Evolutionary conservation across 1,284 basidiomycete genomes (phyloP), one percentile per base, ranked within the genome.

Genomic region (Apiotrichum sp.): DNA sequence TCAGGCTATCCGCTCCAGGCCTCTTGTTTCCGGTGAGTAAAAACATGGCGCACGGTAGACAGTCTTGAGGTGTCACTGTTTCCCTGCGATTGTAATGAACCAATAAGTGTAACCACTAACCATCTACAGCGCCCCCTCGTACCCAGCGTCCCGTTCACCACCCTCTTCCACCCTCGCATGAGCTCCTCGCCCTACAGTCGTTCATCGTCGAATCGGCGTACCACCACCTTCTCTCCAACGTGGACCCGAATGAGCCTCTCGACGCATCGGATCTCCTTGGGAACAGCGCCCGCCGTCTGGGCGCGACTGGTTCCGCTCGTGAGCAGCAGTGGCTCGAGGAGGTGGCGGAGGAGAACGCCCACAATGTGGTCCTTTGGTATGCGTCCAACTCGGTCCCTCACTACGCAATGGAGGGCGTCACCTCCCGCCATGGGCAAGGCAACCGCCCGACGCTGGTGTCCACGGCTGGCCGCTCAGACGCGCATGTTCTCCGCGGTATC

Each of bases 151-250:
- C 70, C 4, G 57, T 61, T 11, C 22, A 64, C 14, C 68, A 65
- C 51, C 67, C 71, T 4, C 57, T 74, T 6, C 71, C 74, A 1
- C 31, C 55, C 0, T 55, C 69, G 1, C 72, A 75, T 62, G 73
- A 77, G 57, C 66, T 77, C 3, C 66, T 77, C 11, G 75, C 74
- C 3, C 63, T 77, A 8, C 74, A 75, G 58, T 71, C 71, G 0
- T 76, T 71, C 58, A 60, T 76, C 36, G 62, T 73, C 22, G 64
- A 71, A 45, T 65, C 66, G 2, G 55, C 60, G 6, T 65, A 66
- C 54, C 65, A 73, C 57, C 38, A 62, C 14, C 65, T 77, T n/a
- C 64, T 68, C 0, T n/a, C 50, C 3, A 36, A 58, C 43, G 42
- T 70, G 31, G 68, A 76, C 57, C 53, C 66, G 2, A 29, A 50